Conservation (phyloP, 768 basidiomycete species). For the Terana coerulea region DNA sequence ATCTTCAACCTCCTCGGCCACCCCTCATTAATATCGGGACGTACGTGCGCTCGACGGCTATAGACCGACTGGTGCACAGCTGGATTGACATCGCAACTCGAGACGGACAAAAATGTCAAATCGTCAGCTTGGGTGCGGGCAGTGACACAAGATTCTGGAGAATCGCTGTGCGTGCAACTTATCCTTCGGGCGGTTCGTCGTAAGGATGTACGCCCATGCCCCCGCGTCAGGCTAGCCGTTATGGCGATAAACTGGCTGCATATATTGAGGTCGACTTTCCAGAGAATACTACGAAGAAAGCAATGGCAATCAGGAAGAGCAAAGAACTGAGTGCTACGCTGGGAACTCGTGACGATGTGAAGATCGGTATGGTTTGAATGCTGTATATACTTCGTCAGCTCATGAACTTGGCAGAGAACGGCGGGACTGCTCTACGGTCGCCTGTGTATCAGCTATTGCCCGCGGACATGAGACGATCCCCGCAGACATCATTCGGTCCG, state of each 20-base stretch:
- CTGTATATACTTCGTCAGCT: background rate
- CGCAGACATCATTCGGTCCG: constrained; percentile 43
- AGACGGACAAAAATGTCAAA: constrained; percentile 60
- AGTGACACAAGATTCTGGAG: constrained; percentile 97
- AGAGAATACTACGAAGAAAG: constrained; percentile 80
- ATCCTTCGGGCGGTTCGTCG: background rate
- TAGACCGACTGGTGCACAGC: constrained; percentile 69
- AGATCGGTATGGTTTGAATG: constrained; percentile 37
- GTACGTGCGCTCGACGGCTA: constrained; percentile 73
- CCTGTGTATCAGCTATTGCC: constrained; percentile 68
- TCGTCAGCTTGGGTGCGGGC: constrained; percentile 93
- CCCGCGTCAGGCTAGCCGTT: constrained; percentile 48
- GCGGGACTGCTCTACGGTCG: constrained; percentile 57
- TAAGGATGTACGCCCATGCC: background rate
- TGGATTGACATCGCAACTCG: constrained; percentile 51
- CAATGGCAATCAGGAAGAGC: constrained; percentile 72
- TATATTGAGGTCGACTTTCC: constrained; percentile 94
- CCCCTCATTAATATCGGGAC: constrained; percentile 97
- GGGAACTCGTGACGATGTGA: constrained; percentile 41
- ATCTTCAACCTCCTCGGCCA: constrained; percentile 56
- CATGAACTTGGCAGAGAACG: constrained; percentile 41
- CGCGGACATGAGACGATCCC: constrained; percentile 66
- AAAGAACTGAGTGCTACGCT: constrained; percentile 49
- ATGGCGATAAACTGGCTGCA: constrained; percentile 42
- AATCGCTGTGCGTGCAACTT: constrained; percentile 56